phyloP scores from a whole-genome alignment of 2,329 filamentous ascomycete genomes.

The Pezicula neosporulosa region DNA sequence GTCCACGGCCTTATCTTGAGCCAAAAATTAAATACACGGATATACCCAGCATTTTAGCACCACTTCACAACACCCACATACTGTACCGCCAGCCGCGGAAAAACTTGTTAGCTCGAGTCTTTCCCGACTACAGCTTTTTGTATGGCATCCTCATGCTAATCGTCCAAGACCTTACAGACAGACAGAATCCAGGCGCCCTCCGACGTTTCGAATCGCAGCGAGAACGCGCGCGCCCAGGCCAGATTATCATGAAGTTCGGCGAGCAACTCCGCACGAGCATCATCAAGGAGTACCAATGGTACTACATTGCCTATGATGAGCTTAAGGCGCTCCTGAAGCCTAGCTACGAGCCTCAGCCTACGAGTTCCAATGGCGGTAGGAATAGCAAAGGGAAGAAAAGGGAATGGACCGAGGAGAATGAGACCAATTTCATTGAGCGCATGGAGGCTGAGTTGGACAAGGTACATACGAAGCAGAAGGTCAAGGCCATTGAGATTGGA shows the following conservation, averaged over 20 bases:
- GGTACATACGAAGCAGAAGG: slow-evolving; percentile 95
- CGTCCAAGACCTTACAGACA: slow-evolving; percentile 9
- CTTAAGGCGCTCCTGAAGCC: slow-evolving; percentile 85
- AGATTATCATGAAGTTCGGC: slow-evolving; percentile 78
- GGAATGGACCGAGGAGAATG: slow-evolving; percentile 88
- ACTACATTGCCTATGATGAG: slow-evolving; percentile 97
- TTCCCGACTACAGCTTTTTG: no score
- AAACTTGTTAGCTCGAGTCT: no score
- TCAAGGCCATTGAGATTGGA: slow-evolving; percentile 95
- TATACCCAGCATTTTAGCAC: no score
- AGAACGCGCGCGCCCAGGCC: slow-evolving; percentile 34
- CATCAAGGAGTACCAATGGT: slow-evolving; percentile 96
- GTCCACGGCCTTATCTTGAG: not conserved
- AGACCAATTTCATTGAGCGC: slow-evolving; percentile 80
- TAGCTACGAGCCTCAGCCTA: slow-evolving; percentile 53
- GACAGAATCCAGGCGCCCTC: slow-evolving; percentile 1
- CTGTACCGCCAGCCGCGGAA: no score
- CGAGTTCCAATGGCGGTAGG: slow-evolving; percentile 24
- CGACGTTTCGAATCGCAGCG: not conserved
- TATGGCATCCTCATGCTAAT: slow-evolving; percentile 10
- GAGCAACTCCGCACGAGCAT: slow-evolving; percentile 94
- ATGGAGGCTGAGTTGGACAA: slow-evolving; percentile 94
- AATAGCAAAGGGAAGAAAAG: slow-evolving; percentile 48
- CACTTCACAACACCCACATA: no score
- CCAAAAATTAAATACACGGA: not conserved